These are phyloP conservation scores for Cocos nucifera DNA, from an alignment of 176 grass and related monocot species.

Conservation along the genomic window DNA sequence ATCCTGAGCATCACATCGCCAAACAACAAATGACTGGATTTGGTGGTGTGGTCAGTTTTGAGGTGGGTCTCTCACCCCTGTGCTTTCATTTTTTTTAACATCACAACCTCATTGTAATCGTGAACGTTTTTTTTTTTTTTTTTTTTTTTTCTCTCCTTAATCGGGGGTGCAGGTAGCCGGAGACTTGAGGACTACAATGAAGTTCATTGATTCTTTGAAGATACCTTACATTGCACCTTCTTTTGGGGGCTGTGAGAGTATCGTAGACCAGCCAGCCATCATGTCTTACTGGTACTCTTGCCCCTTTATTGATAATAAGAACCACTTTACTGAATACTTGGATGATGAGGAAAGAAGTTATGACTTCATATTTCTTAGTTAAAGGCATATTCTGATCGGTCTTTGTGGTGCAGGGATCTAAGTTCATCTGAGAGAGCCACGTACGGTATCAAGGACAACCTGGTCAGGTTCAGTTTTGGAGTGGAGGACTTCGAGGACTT, in stretches of 20 bases:
- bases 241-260: conserved; percentile 97
- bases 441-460: conserved; percentile 95
- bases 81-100: no score
- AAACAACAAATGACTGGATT: conserved; percentile 98
- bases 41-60: conserved; percentile 99
- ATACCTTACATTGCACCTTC: conserved; percentile 92
- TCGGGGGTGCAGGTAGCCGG: conserved; percentile 21
- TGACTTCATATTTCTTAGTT: no score
- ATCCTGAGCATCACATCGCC: conserved; percentile 96
- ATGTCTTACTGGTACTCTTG: conserved; percentile 89
- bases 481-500: conserved; percentile 91
- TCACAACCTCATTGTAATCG: no score
- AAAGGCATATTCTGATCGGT: neutral
- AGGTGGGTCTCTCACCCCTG: conserved; percentile 31
- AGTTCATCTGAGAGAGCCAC: conserved; percentile 55
- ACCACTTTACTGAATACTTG: no score
- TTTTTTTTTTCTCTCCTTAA: neutral
- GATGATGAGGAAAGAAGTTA: no score
- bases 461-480: conserved; percentile 95
- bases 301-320: no score
- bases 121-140: neutral
- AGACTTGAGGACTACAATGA: conserved; percentile 66
- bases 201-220: conserved; percentile 87
- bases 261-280: conserved; percentile 94
- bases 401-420: conserved; percentile 5